Base-by-base conservation (phyloP, 768 basidiomycete species). In the Lactifluus hygrophoroides region DNA sequence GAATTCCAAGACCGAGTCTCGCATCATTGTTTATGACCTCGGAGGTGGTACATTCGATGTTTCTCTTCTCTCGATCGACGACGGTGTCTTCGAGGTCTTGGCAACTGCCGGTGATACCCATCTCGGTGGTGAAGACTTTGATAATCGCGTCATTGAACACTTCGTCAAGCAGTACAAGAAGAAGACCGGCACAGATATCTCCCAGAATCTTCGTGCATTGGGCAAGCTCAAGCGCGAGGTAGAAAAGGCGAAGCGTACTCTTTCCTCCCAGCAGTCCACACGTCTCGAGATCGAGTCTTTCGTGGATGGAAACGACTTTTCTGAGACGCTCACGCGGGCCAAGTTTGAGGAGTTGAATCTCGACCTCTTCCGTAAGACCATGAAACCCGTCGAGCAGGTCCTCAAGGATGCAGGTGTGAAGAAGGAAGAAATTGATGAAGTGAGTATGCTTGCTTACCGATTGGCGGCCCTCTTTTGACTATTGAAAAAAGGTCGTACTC, bases 21-120 rank as follows among this genome's bases (percentile, higher is more conserved):
- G 94, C 69, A 94, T 98, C 71, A 91, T 96, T 66, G 93, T 97
- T 69, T 97, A 96, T 75, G 94, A 98, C 77, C 88, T 97, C 60
- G 94, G 94, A 72, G 94, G 94, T 74, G 94, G 94, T 75, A 98
- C 94, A 50, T 98, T 97, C 76, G 94, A 97, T 82, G 94, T 98
- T 28, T 97, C 94, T 50, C 89, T 97, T 62, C 82, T 97, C 73
- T 69, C 78, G 56, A 81, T 81, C 71, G 77, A 83, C 69, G 81
- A 83, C 63, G 82, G 81, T 67, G 81, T 79, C 56, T 80, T 79
- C 64, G 78, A 79, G 69, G 78, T 80, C 19, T 68, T 82, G 66
- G 79, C 81, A 43, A 83, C 82, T 58, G 81, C 82, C 57, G 80
- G 81, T 73, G 80, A 83, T 75, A 82, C 81, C 65, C 80, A 83